Evolutionary conservation across 179 eudicot genomes (phyloP).

Genomic region (Amaranthus tricolor): DNA sequence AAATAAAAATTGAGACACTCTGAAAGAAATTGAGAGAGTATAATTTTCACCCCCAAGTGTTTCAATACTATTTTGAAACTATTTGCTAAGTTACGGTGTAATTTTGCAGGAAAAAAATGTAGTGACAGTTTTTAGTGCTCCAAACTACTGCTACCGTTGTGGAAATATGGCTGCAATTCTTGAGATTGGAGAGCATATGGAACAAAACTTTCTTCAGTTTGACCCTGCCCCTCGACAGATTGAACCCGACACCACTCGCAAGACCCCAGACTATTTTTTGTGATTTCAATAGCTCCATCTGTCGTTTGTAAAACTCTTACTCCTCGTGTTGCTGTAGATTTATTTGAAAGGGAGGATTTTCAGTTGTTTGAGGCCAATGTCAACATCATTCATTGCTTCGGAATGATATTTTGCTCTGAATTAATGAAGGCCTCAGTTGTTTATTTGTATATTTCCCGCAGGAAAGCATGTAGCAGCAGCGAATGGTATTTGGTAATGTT

Average conservation of each 20-base stretch:
- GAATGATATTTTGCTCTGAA: constrained; percentile 40
- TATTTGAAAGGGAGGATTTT: constrained; percentile 36
- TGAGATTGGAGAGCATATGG: constrained; percentile 95
- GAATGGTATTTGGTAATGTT: constrained; percentile 32
- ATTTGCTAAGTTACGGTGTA: not conserved
- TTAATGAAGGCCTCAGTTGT: constrained; percentile 28
- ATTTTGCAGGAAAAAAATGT: constrained; percentile 76
- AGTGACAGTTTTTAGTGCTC: constrained; percentile 93
- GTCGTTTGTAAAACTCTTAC: constrained; percentile 35
- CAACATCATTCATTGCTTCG: constrained; percentile 46
- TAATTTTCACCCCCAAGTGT: too few species aligned
- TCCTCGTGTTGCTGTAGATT: constrained; percentile 44
- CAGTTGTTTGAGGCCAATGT: constrained; percentile 38
- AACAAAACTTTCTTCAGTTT: constrained; percentile 87
- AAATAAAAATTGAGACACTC: too few species aligned
- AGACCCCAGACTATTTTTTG: constrained; percentile 93
- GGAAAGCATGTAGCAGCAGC: constrained; percentile 34
- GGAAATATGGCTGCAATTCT: constrained; percentile 97
- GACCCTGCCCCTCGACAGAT: constrained; percentile 95
- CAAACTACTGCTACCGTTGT: constrained; percentile 93
- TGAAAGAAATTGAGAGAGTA: too few species aligned
- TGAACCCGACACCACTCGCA: constrained; percentile 89
- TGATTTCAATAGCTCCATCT: constrained; percentile 36
- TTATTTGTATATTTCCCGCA: constrained; percentile 34
- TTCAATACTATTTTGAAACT: not conserved